Conservation (phyloP, 2,329 filamentous ascomycete species). For the Colletotrichum noveboracense region DNA sequence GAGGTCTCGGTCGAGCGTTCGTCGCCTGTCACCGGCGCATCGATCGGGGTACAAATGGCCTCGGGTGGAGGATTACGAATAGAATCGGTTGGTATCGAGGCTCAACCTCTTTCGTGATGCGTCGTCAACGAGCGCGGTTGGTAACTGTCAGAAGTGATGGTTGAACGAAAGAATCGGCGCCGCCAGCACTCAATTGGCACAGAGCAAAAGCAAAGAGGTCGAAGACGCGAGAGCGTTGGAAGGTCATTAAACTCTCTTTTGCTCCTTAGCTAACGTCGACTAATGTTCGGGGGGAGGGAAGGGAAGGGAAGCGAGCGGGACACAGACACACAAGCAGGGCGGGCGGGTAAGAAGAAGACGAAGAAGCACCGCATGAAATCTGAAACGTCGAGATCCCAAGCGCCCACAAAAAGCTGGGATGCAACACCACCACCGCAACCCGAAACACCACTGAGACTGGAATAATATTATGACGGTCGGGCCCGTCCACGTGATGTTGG, state of each 20-base stretch:
- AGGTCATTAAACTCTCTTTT: neutral
- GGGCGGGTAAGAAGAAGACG: neutral
- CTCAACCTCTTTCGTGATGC: conserved; percentile 8
- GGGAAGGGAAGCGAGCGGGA: neutral
- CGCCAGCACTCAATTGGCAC: neutral
- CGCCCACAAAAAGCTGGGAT: conserved; percentile 13
- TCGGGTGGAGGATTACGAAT: neutral
- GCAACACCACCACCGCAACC: conserved; percentile 4
- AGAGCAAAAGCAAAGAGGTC: neutral
- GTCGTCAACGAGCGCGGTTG: neutral
- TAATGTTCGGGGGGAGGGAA: neutral
- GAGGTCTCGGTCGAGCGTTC: neutral
- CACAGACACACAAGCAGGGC: neutral
- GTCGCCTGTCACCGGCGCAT: neutral
- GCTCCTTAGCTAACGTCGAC: neutral
- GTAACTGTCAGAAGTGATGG: neutral
- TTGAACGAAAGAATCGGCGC: neutral
- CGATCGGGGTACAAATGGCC: neutral
- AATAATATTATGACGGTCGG: neutral
- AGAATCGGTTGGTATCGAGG: neutral
- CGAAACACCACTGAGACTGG: conserved; percentile 21
- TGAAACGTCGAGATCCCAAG: conserved; percentile 8
- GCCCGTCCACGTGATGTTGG: neutral
- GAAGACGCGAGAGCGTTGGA: neutral
- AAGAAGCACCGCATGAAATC: neutral